Conservation (phyloP, 495 filamentous ascomycete genomes). For the Aspergillus avenaceus region DNA sequence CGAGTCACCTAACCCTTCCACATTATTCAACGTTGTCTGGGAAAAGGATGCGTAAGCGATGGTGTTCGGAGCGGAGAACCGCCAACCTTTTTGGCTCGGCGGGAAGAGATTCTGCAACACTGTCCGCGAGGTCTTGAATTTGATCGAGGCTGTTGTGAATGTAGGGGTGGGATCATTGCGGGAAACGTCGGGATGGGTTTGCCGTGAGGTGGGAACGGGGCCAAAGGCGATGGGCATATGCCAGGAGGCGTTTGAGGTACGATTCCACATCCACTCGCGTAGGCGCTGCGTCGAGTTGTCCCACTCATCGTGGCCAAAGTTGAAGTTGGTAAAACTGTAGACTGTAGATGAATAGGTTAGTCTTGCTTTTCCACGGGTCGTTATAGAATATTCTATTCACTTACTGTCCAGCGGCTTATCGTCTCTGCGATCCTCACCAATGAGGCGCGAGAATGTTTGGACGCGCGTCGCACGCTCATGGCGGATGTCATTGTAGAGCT, state of each 20-base stretch:
- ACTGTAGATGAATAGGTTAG: constrained; percentile 20
- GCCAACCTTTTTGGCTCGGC: constrained; percentile 9
- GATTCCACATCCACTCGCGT: constrained; percentile 30
- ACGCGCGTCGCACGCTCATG: constrained; percentile 44
- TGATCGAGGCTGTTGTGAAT: constrained; percentile 41
- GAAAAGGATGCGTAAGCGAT: constrained; percentile 39
- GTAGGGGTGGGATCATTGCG: constrained; percentile 18
- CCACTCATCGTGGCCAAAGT: constrained; percentile 51
- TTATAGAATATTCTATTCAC: too few species aligned
- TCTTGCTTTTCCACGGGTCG: constrained; percentile 13
- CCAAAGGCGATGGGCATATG: constrained; percentile 46
- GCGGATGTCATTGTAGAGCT: constrained; percentile 48
- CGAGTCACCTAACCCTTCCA: constrained; percentile 44
- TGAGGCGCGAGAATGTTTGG: constrained; percentile 45
- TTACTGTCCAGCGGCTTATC: constrained; percentile 13
- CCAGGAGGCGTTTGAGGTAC: constrained; percentile 30
- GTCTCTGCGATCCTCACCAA: constrained; percentile 36
- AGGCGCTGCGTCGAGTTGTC: constrained; percentile 42
- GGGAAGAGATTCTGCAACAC: constrained; percentile 48
- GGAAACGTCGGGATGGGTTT: constrained; percentile 20
- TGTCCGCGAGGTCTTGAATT: constrained; percentile 46
- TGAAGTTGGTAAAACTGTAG: constrained; percentile 41
- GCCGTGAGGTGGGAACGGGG: constrained; percentile 42
- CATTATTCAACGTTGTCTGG: constrained; percentile 33
- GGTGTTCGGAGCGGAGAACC: constrained; percentile 39